Evolutionary conservation across 2,329 filamentous ascomycete species (phyloP), one percentile per base, ranked within the genome.

Genomic region (Penicillium sp.): DNA sequence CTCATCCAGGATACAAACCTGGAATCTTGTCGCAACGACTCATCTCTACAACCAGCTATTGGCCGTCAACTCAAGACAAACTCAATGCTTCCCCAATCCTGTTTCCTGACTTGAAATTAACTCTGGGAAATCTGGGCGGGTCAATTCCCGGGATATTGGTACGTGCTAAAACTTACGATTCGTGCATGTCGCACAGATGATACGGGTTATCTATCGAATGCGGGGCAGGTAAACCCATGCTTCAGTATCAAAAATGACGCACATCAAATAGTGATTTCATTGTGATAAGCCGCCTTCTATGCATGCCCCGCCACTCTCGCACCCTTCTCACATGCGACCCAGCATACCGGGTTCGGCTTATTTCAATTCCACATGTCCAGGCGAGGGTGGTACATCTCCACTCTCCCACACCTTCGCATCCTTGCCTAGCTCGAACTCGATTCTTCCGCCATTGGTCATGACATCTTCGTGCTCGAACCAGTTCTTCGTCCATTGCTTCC

Each of bases 391-490:
- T 20, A 79, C 71, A n/a, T 75, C 74, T 0, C 79, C 80, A 4
- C 68, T 75, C 60, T 83, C 81, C 81, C 80, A 82, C 3, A 60
- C 51, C 25, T 62, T 73, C 55, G 65, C 65, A 26, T 79, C 69
- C 2, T 64, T 43, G 0, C 65, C 68, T 15, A 82, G 58, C 23
- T 73, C 71, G 64, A 83, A 83, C 63, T 82, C 77, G 26, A 83
- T 72, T 9, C 67, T 73, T 0, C 79, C 79, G 0, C 78, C 79
- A 22, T 75, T 63, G 42, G 51, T 54, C 70, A 66, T 69, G 25
- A 71, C 46, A 63, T 85, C 79, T 1, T 77, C 74, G 64, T 85
- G 81, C 53, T 78, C 74, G 18, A 85, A 74, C 82, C 82, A 85
- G 51, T 81, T 85, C 69, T 75, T 78, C 0, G 71, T 62, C 82